Percentiles rank a stretch among this genome's conserved stretches.
Evolutionary conservation across 2,329 filamentous ascomycete species (phyloP).

Genomic region (Aureobasidium sp.): DNA sequence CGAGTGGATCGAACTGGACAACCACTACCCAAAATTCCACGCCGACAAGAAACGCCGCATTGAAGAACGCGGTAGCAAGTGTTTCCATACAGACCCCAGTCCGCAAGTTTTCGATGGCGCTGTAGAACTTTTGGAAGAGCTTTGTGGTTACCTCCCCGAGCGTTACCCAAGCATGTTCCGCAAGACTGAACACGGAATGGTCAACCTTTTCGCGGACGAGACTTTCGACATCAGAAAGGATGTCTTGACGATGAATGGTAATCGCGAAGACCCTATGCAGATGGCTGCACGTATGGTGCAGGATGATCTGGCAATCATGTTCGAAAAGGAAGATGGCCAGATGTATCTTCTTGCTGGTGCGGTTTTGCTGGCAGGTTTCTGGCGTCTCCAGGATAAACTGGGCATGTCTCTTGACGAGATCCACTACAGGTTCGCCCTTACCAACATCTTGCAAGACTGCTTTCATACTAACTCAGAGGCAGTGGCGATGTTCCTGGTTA

Average conservation of each 20-base stretch:
- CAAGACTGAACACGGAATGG: conserved; percentile 55
- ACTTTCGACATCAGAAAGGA: conserved; percentile 57
- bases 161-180: conserved; percentile 66
- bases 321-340: conserved; percentile 65
- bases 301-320: conserved; percentile 78
- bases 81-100: conserved; percentile 60
- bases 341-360: conserved; percentile 73
- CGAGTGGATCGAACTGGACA: conserved; percentile 82
- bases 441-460: background rate
- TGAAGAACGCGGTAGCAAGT: conserved; percentile 55
- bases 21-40: conserved; percentile 66
- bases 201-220: conserved; percentile 65
- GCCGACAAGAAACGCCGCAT: conserved; percentile 63
- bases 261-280: conserved; percentile 66
- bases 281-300: conserved; percentile 65
- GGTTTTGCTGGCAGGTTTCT: conserved; percentile 73
- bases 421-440: conserved; percentile 45
- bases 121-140: conserved; percentile 66
- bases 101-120: conserved; percentile 51
- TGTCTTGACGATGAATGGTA: conserved; percentile 40
- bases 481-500: conserved; percentile 67
- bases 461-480: background rate
- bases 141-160: conserved; percentile 60
- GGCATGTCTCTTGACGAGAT: conserved; percentile 73
- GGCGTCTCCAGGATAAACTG: conserved; percentile 72